These are phyloP conservation scores for Penicillium daleae DNA, from an alignment of 495 filamentous ascomycete genomes.

Conservation along the genomic window DNA sequence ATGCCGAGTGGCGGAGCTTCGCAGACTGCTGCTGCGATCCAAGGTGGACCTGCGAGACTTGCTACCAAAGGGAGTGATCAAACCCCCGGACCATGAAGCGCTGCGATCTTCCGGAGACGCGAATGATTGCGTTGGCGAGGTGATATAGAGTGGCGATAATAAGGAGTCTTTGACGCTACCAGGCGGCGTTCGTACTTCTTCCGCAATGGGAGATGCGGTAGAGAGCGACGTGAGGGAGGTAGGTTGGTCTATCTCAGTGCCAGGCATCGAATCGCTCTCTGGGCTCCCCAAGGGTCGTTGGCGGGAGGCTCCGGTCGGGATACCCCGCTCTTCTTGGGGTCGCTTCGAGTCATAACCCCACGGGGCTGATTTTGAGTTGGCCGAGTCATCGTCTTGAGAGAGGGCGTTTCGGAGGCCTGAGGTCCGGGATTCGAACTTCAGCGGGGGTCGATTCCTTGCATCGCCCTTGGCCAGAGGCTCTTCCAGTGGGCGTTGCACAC, in stretches of 20 bases:
- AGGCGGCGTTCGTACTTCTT: constrained; percentile 58
- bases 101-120: constrained; percentile 53
- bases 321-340: constrained; percentile 29
- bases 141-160: constrained; percentile 56
- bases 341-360: constrained; percentile 31
- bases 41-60: constrained; percentile 46
- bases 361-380: constrained; percentile 19
- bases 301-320: constrained; percentile 37
- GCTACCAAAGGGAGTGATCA: constrained; percentile 47
- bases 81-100: constrained; percentile 47
- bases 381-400: constrained; percentile 35
- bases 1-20: constrained; percentile 40
- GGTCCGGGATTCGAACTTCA: constrained; percentile 42
- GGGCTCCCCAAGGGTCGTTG: constrained; percentile 26
- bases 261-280: constrained; percentile 26
- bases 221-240: constrained; percentile 65
- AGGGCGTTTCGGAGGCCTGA: constrained; percentile 48
- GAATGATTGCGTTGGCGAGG: constrained; percentile 47
- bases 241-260: constrained; percentile 44
- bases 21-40: constrained; percentile 45
- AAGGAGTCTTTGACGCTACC: constrained; percentile 51
- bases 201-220: constrained; percentile 55
- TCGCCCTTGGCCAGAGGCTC: constrained; percentile 46
- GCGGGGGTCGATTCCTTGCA: constrained; percentile 26
- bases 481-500: constrained; percentile 40